Conservation (phyloP, 140 eudicot genomes). For the Flaveria floridana region DNA sequence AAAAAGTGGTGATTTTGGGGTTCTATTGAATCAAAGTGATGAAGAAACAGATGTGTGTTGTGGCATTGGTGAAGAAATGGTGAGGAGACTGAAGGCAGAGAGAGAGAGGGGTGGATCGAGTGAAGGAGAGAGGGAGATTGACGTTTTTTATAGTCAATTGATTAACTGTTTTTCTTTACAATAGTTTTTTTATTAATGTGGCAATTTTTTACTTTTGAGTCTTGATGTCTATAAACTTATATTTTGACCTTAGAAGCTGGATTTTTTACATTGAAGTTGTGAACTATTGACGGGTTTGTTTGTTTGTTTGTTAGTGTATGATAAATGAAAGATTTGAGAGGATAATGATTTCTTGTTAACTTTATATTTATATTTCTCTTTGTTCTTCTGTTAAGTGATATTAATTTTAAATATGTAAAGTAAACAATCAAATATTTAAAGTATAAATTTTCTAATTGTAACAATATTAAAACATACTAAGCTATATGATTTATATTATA, state of each 20-base stretch:
- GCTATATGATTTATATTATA: no score
- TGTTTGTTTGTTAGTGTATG: no score
- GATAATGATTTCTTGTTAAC: no score
- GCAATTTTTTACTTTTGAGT: neutral
- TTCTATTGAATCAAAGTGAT: slow-evolving; percentile 26
- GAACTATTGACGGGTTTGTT: no score
- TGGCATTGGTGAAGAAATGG: slow-evolving; percentile 54
- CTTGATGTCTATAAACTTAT: neutral
- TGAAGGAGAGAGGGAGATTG: slow-evolving; percentile 33
- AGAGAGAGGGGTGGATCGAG: slow-evolving; percentile 33
- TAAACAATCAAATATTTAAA: no score
- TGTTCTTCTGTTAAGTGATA: no score
- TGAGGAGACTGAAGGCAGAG: slow-evolving; percentile 15
- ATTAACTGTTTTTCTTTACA: slow-evolving; percentile 9
- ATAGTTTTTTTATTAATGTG: neutral
- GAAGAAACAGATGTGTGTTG: slow-evolving; percentile 36
- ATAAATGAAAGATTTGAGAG: no score
- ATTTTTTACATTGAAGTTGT: no score
- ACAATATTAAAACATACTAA: no score
- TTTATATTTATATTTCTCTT: no score
- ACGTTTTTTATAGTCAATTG: slow-evolving; percentile 48
- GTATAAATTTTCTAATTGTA: no score
- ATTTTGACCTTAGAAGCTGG: neutral
- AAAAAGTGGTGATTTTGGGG: slow-evolving; percentile 24
- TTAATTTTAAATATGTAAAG: no score